Base-by-base conservation (phyloP, 345 rosid genomes). In the Rhizophora mangle region DNA sequence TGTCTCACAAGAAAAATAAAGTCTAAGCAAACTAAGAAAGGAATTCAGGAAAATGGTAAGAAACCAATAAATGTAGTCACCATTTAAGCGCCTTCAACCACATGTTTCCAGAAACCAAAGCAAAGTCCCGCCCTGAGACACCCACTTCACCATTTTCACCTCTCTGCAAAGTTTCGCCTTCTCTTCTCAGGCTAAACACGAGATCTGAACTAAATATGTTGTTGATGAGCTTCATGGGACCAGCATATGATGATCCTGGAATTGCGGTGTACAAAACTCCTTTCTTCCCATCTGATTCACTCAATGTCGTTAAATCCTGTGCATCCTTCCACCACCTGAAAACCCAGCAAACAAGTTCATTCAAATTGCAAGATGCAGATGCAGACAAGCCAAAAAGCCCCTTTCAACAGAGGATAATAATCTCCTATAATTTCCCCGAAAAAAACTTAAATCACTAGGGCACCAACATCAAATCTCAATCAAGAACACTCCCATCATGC, bases 271-370 rank as follows among this genome's bases (percentile, higher is more conserved):
- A 95, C 79, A 89, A 36, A 68, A 92, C 53, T 81, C 87, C 98
- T 75, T 72, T 84, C 70, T 80, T 88, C 59, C 74, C 85, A 80
- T 73, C 85, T 8, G 90, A 69, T 71, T 82, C 88, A 57, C 62
- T 37, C 27, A 74, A 79, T 2, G 51, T 32, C 70, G 65, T 22
- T 62, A 88, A 82, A 73, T 78, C 90, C 37, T 81, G 84, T 3
- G 97, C 92, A 76, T 86, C 97, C 74, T 82, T 90, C 99, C 97
- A 92, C 99, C 99, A 92, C 88, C 99, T 95, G 59, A 59, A 47
- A 43, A 58, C 63, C 66, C 53, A 51, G 73, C 49, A 63, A 67
- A 76, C 58, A 32, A 24, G 51, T 5, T 62, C 24, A 63, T 49
- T 66, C 72, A 29, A 71, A 66, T 60, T 20, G 39, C 63, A 46